Percentiles rank a stretch among this genome's conserved stretches.
These are phyloP conservation scores for Lycium ferocissimum DNA, from an alignment of 257 asterid genomes.

Conservation along the genomic window DNA sequence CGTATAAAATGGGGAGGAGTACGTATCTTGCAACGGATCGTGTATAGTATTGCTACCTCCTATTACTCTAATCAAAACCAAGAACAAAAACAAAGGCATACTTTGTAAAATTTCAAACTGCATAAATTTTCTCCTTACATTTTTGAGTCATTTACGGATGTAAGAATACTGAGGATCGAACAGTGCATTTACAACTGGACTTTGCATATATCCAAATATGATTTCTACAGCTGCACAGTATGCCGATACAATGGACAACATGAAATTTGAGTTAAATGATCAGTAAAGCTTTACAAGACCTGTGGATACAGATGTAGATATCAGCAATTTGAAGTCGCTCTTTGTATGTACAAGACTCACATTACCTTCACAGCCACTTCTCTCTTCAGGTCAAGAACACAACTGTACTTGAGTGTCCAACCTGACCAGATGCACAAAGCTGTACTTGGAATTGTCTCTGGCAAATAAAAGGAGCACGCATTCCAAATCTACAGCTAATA, in stretches of 20 bases:
- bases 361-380: not conserved
- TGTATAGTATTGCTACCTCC: not conserved
- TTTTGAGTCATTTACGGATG: not conserved
- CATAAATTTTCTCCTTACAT: not conserved
- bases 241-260: conserved; percentile 11
- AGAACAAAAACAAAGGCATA: not conserved
- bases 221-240: conserved; percentile 22
- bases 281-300: conserved; percentile 22
- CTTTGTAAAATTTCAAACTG: not conserved
- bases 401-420: conserved; percentile 53
- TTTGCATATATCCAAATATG: conserved; percentile 10
- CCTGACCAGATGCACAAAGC: conserved; percentile 45
- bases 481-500: conserved; percentile 46
- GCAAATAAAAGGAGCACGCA: conserved; percentile 47
- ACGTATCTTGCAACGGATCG: not conserved
- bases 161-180: not conserved
- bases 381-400: conserved; percentile 52
- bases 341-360: conserved; percentile 16
- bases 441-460: conserved; percentile 58
- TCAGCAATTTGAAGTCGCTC: conserved; percentile 18
- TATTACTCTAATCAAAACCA: not conserved
- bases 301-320: conserved; percentile 2
- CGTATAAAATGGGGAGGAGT: not conserved
- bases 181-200: conserved; percentile 10
- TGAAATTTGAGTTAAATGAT: not conserved